Percentiles rank a stretch among this genome's conserved stretches.
phyloP scores from a whole-genome alignment of 2,329 filamentous ascomycete species.

The Mycosphaerelloides madeirae region DNA sequence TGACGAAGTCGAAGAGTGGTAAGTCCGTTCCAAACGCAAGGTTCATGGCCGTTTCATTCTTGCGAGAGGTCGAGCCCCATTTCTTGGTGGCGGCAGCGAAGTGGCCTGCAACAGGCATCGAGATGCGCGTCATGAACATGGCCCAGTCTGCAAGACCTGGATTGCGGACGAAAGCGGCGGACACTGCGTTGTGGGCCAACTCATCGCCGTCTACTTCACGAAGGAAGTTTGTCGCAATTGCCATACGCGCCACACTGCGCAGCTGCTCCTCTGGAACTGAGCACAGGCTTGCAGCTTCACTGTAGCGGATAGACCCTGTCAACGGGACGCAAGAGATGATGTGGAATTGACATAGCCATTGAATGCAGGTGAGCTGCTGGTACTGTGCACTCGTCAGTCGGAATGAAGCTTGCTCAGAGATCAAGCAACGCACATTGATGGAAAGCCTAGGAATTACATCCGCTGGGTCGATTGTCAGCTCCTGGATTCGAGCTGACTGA shows the following conservation, averaged over 20 bases:
- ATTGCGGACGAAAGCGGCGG: background rate
- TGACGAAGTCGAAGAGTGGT: conserved; percentile 2
- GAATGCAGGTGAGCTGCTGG: background rate
- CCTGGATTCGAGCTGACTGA: too few relatives aligned
- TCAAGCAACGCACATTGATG: too few relatives aligned
- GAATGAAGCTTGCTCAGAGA: too few relatives aligned
- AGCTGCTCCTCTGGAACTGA: background rate
- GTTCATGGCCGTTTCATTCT: background rate
- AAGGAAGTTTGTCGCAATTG: background rate
- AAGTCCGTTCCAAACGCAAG: background rate
- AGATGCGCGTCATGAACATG: background rate
- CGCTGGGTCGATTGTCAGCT: too few relatives aligned
- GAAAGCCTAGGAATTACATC: too few relatives aligned
- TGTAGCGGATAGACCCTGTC: background rate
- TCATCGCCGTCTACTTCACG: background rate
- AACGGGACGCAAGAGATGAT: background rate
- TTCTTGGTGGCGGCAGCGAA: background rate
- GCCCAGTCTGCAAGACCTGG: background rate
- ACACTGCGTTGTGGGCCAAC: background rate
- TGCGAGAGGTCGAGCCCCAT: background rate
- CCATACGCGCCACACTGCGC: background rate
- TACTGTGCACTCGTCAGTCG: too few relatives aligned
- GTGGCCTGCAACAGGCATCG: background rate
- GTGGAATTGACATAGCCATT: background rate
- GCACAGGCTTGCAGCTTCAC: background rate